Evolutionary conservation across 768 basidiomycete genomes (phyloP).

Genomic region (Sistotremastrum niveocremeum): DNA sequence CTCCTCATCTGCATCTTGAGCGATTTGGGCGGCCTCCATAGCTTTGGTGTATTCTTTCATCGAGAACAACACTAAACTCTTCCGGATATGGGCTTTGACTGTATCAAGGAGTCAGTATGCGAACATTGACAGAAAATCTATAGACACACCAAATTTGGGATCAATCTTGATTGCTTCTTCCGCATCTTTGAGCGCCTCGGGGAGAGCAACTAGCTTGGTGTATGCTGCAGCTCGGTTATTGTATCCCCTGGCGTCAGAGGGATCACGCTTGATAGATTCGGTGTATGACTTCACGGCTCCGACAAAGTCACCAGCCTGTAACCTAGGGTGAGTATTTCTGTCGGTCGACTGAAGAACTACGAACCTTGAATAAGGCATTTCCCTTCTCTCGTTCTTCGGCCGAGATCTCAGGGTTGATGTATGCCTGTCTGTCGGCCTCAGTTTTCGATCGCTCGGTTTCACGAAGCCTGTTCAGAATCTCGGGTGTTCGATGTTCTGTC

Average conservation of each 20-base stretch:
- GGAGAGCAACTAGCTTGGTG: slow-evolving; percentile 84
- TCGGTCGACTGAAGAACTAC: background rate
- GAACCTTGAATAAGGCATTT: slow-evolving; percentile 74
- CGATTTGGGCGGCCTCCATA: slow-evolving; percentile 63
- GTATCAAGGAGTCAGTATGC: slow-evolving; percentile 1
- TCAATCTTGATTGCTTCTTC: slow-evolving; percentile 89
- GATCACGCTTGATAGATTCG: slow-evolving; percentile 94
- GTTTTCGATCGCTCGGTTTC: slow-evolving; percentile 66
- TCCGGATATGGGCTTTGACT: slow-evolving; percentile 96
- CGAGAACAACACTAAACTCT: slow-evolving; percentile 66
- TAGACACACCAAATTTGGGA: slow-evolving; percentile 56
- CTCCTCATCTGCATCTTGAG: slow-evolving; percentile 56
- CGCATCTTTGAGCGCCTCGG: slow-evolving; percentile 93
- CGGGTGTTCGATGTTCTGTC: slow-evolving; percentile 91
- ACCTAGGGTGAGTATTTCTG: background rate
- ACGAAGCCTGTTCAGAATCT: slow-evolving; percentile 81
- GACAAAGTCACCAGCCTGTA: slow-evolving; percentile 65
- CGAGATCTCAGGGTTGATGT: slow-evolving; percentile 77
- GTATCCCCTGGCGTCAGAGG: slow-evolving; percentile 80
- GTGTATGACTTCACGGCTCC: slow-evolving; percentile 84
- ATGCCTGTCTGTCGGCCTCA: slow-evolving; percentile 69
- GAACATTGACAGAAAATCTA: background rate
- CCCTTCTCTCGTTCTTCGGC: slow-evolving; percentile 83
- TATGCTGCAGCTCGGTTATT: slow-evolving; percentile 98
- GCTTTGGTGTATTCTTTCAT: slow-evolving; percentile 92